A percentile compares a stretch with the other conserved stretches of the same genome.
Evolutionary conservation across 1,284 basidiomycete genomes (phyloP).

Genomic region (Phenoliferia sp.): DNA sequence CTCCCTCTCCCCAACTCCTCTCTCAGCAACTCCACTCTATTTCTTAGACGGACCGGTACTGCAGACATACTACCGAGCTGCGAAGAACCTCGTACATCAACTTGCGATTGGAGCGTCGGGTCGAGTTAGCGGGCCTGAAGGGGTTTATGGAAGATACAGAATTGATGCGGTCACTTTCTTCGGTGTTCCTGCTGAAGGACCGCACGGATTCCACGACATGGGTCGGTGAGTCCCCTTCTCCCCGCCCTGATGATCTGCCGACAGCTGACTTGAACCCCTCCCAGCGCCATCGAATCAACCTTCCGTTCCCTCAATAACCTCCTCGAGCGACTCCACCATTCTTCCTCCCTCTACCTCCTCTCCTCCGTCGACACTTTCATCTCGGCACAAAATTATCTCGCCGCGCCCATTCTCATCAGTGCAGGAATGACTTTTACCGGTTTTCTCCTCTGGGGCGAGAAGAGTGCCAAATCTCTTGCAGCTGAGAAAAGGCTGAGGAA

Average conservation of each 20-base stretch:
- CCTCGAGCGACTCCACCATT: conserved; percentile 86
- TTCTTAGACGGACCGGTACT: conserved; percentile 35
- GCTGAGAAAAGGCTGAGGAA: conserved; percentile 15
- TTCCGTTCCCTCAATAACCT: conserved; percentile 86
- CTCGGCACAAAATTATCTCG: conserved; percentile 83
- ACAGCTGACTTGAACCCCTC: neutral
- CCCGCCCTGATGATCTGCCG: no score
- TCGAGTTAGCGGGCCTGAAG: conserved; percentile 45
- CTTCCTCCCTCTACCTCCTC: conserved; percentile 90
- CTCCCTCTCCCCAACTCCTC: neutral
- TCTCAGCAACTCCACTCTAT: neutral
- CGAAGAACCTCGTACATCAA: conserved; percentile 61
- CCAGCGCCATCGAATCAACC: conserved; percentile 73
- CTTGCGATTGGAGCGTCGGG: conserved; percentile 62
- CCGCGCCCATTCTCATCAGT: conserved; percentile 74
- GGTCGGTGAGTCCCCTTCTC: conserved; percentile 59
- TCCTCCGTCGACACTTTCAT: conserved; percentile 70
- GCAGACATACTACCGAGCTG: conserved; percentile 54
- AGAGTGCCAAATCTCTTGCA: neutral
- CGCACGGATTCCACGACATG: conserved; percentile 90
- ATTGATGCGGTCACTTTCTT: conserved; percentile 92
- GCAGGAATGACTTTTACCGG: conserved; percentile 77
- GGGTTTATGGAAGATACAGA: conserved; percentile 58
- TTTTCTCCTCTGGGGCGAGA: conserved; percentile 61
- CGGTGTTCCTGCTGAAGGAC: conserved; percentile 78